Evolutionary conservation across 106 monocot species (phyloP), one percentile per base, ranked within the genome.

Genomic region (Phalaenopsis equestris): DNA sequence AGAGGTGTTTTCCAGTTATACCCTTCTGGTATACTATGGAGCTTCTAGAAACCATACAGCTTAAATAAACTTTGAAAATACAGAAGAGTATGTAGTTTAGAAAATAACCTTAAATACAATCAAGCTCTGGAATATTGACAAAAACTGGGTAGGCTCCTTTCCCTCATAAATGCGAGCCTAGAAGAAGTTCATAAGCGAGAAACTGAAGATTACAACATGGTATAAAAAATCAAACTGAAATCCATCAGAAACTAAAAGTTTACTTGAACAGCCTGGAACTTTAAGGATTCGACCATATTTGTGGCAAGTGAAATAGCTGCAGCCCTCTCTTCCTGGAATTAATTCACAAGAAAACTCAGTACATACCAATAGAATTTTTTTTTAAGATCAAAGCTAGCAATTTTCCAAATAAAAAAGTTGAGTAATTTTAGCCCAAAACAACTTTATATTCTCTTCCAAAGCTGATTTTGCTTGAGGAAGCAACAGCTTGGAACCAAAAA

Each of bases 71-170:
- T 39, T 58, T 39, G 1, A 41, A 10, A 80, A 30, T 3, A 47
- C 10, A 67, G 4, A 77, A 37, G 24, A 0, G 36, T 8, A 61
- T 67, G 9, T 10, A 61, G 37, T 41, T 72, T 76, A 48, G 49
- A 76, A 49, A 23, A 24, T 49, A 10, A 78, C 91, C 91, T 88
- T 91, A 64, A 81, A 83, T 39, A 91, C 80, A 77, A 87, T 88
- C 82, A 88, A 86, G 75, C 86, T 88, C 73, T 91, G 91, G 79
- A 91, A 86, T 41, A 91, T 86, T 56, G 88, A 80, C 72, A 86
- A 86, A 47, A 91, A 91, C 45, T 91, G 91, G 79, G 85, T 83
- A 52, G 91, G 91, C 77, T 91, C 91, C 78, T 81, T 82, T 80
- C 91, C 91, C 81, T 91, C 88, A 85, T 88, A 86, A 61, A 91